Base-by-base conservation (phyloP, 2,329 filamentous ascomycete species). In the Ilyonectria destructans region DNA sequence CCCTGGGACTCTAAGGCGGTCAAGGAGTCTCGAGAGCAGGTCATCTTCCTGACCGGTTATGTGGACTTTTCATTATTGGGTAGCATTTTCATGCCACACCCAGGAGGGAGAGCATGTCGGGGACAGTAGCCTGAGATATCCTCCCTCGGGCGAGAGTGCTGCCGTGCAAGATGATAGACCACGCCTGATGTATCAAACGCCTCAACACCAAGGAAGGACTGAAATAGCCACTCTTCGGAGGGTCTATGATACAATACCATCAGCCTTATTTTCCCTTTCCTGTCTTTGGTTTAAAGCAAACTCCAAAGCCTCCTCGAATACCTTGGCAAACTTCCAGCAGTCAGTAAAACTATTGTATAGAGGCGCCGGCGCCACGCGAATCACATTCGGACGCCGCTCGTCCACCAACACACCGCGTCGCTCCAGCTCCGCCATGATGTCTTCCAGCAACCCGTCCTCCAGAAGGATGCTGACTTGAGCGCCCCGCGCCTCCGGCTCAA, bases 281-380 rank as follows among this genome's bases (percentile, higher is more conserved):
- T 21, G 10, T 58, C 35, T 60, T 5, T 55, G 37, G 13, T 69
- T 62, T 46, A 80, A 52, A 6, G 74, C 77, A 62, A 72, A 66
- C 26, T 48, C 59, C 33, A 80, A 55, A 17, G 78, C 78, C 26
- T 58, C 65, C 40, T 63, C 64, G 48, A 81, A 78, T 12, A 72
- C 75, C 67, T 63, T 61, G 13, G 76, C 76, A 71, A 81, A 81
- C n/a, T 73, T 73, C 37, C 70, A 79, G 59, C 79, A 80, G 58
- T 97, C 94, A 48, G 82, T 82, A 78, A 92, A 96, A 0, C 87
- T 90, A 77, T 96, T 96, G 80, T 96, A 97, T 77, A 97, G 78
- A 8, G 94, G 93, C 48, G 91, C 91, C 4, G 94, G 93, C 5
- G 94, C 93, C 6, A 96, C 89, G 9, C 94, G 85, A 54, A 97